phyloP scores from a whole-genome alignment of 129 eudicot species.

The Escallonia herrerae region DNA sequence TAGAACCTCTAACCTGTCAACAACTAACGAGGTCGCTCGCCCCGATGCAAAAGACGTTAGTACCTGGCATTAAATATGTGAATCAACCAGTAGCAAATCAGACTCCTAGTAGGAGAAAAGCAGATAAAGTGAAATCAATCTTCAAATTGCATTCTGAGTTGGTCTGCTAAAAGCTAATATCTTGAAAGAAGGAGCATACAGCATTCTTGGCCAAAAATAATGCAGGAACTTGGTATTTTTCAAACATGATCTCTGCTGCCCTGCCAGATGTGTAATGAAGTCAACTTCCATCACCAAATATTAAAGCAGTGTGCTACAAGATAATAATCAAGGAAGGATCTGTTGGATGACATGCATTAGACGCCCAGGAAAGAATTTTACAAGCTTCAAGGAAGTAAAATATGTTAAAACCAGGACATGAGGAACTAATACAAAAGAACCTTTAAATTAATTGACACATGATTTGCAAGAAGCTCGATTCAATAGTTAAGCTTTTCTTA shows the following conservation, averaged over 20 bases:
- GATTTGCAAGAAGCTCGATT: neutral
- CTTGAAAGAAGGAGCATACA: slow-evolving; percentile 40
- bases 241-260: slow-evolving; percentile 97
- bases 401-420: too few relatives aligned
- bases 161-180: slow-evolving; percentile 7
- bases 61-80: slow-evolving; percentile 42
- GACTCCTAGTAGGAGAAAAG: slow-evolving; percentile 2
- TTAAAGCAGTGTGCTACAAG: neutral
- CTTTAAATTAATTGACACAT: too few relatives aligned
- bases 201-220: slow-evolving; percentile 94
- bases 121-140: neutral
- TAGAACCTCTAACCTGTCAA: slow-evolving; percentile 64
- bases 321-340: neutral
- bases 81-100: slow-evolving; percentile 10
- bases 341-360: too few relatives aligned
- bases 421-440: too few relatives aligned
- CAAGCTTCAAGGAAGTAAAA: too few relatives aligned
- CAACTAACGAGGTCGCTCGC: slow-evolving; percentile 90
- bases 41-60: slow-evolving; percentile 99
- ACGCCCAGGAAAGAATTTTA: too few relatives aligned
- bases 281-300: neutral
- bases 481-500: neutral
- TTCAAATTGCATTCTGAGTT: slow-evolving; percentile 5
- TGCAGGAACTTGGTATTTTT: slow-evolving; percentile 96
- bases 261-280: slow-evolving; percentile 36